A percentile compares a stretch with the other conserved stretches of the same genome.
These are phyloP conservation scores for Ophiostoma triangulosporum DNA, from an alignment of 2,329 filamentous ascomycete species.

Conservation along the genomic window DNA sequence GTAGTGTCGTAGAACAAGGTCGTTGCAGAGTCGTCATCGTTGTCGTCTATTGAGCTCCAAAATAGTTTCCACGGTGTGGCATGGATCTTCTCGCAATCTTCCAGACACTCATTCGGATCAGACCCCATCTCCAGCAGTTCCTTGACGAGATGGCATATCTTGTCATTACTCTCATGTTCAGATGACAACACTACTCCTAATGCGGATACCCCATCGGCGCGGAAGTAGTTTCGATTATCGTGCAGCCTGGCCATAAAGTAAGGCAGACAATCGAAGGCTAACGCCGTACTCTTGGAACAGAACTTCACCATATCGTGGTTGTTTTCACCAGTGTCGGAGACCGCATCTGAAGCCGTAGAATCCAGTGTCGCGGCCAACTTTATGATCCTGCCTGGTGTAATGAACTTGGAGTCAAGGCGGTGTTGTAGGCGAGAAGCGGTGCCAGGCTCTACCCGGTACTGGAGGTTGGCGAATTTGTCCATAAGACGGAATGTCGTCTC, in stretches of 20 bases:
- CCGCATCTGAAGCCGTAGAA: background rate
- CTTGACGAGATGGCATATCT: no score
- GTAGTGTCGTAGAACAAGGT: background rate
- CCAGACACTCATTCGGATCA: background rate
- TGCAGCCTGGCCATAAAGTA: background rate
- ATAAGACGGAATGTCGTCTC: background rate
- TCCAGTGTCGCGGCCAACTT: no score
- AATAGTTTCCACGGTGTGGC: background rate
- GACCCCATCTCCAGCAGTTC: background rate
- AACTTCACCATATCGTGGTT: background rate
- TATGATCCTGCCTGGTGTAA: no score
- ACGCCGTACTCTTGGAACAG: background rate
- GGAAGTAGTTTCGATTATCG: background rate
- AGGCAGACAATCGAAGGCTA: fast-evolving
- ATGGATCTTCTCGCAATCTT: background rate
- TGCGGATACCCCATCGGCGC: background rate
- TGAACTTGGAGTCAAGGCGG: no score
- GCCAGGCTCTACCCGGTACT: background rate
- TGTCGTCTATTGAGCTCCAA: no score
- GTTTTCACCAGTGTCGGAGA: background rate
- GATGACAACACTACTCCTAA: no score
- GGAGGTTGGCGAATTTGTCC: background rate
- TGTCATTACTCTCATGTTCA: no score
- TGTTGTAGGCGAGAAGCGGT: no score
- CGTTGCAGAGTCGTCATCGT: background rate